Conservation (phyloP, 345 rosid species). For the Euphorbia lathyris region DNA sequence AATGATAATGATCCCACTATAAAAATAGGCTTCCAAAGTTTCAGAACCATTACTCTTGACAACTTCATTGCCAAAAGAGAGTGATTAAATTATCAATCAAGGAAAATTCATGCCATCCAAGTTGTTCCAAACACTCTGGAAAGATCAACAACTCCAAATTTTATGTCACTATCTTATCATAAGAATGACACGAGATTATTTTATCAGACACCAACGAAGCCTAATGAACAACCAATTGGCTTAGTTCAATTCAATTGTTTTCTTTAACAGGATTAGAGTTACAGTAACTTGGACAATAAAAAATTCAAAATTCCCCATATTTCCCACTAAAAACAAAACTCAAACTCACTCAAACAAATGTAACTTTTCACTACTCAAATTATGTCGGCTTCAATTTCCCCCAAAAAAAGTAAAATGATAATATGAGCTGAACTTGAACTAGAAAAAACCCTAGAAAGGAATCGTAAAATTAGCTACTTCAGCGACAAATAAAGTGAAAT, state of each 20-base stretch:
- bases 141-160: background rate
- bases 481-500: constrained; percentile 1
- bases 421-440: background rate
- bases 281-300: background rate
- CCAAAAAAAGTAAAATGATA: background rate
- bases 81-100: background rate
- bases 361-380: background rate
- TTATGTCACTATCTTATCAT: background rate
- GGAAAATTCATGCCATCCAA: background rate
- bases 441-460: constrained; percentile 29
- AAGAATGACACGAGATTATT: background rate
- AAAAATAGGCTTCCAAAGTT: background rate
- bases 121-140: background rate
- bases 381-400: background rate
- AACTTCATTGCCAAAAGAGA: background rate
- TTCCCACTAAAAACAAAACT: background rate
- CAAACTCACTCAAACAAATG: background rate
- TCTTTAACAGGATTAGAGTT: background rate
- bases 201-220: background rate
- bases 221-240: background rate
- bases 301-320: background rate
- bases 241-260: background rate
- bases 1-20: background rate
- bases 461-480: background rate
- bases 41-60: background rate